Conservation (phyloP, 2,329 filamentous ascomycete species). For the Xylariales sp. region DNA sequence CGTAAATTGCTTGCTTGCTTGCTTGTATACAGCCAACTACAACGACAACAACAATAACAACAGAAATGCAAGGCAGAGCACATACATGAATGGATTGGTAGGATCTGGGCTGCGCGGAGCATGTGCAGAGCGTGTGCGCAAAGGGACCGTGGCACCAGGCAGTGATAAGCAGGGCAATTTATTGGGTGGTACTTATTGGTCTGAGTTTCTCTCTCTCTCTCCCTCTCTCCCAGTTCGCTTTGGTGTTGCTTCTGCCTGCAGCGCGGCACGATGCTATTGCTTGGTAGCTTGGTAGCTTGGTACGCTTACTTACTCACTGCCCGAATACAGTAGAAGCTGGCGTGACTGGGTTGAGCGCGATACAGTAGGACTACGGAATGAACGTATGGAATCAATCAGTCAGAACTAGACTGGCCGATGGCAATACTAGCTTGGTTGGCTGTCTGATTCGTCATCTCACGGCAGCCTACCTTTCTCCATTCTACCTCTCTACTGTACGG, state of each 20-base stretch:
- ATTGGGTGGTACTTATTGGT: conserved; percentile 20
- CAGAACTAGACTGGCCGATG: conserved; percentile 25
- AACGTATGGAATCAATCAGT: conserved; percentile 13
- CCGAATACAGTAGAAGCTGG: conserved; percentile 15
- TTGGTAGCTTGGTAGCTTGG: conserved; percentile 18
- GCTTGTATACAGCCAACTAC: conserved; percentile 9
- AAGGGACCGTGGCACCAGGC: conserved; percentile 15
- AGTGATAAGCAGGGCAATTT: conserved; percentile 26
- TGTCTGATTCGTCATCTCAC: conserved; percentile 34
- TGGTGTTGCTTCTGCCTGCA: conserved; percentile 27
- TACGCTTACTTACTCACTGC: too few species aligned
- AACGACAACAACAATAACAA: not conserved
- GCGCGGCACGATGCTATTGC: conserved; percentile 33
- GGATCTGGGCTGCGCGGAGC: conserved; percentile 25
- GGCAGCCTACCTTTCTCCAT: conserved; percentile 28
- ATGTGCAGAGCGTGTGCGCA: too few species aligned
- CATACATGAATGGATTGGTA: conserved; percentile 29
- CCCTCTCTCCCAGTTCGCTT: conserved; percentile 1
- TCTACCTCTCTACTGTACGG: conserved; percentile 1
- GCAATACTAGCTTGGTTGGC: conserved; percentile 11
- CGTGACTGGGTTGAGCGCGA: conserved; percentile 4
- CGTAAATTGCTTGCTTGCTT: not conserved
- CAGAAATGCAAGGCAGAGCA: conserved; percentile 33
- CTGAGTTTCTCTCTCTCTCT: not conserved
- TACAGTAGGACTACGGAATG: conserved; percentile 7